Evolutionary conservation across 202 grass and related monocot genomes (phyloP), one percentile per base, ranked within the genome.

Genomic region (Saccharum hybrid): DNA sequence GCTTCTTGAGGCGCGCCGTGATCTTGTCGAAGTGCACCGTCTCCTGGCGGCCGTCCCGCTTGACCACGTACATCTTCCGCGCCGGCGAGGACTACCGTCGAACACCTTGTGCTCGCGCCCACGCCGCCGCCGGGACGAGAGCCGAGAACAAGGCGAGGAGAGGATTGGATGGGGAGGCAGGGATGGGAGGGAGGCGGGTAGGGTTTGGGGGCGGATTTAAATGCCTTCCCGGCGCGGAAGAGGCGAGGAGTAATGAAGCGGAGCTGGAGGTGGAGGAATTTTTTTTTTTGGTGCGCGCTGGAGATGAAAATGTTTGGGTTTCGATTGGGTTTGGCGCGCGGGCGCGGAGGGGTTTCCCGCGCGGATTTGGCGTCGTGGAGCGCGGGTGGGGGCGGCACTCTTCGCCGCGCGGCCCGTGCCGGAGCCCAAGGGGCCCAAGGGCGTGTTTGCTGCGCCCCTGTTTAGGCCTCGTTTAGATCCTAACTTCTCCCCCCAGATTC

Each of bases 11-110:
- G 15, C 96, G 84, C 39, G 96, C 93, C n/a, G 96, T 99, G 86
- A 99, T 96, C 90, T 99, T 99, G 90, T 96, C 96, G 82, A 99
- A 99, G 91, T 94, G 96, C 63, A 99, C 96, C 36, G 88, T 59
- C 91, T 99, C 93, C 88, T 88, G 90, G 49, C 93, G 87, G 16
- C 93, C 93, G 40, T 98, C 96, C 62, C 96, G 88, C 89, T 98
- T 98, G 67, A 98, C 91, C 8, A 98, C 96, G 89, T 98, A 96
- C 96, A 98, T 97, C 85, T 82, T 75, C 39, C 40, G 0, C 74
- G 66, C 54, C 41, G 68, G 30, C 71, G 60, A 19, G 90, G 34
- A 63, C 84, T 94, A 88, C 68, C 81, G 86, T 86, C 90, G 88
- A 93, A 85, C 88, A 78, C 73, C 59, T 72, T 4, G 71, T 21